These are phyloP conservation scores for Stramenopiles sp. DNA, from an alignment of 352 stramenopile genomes.

Conservation along the genomic window DNA sequence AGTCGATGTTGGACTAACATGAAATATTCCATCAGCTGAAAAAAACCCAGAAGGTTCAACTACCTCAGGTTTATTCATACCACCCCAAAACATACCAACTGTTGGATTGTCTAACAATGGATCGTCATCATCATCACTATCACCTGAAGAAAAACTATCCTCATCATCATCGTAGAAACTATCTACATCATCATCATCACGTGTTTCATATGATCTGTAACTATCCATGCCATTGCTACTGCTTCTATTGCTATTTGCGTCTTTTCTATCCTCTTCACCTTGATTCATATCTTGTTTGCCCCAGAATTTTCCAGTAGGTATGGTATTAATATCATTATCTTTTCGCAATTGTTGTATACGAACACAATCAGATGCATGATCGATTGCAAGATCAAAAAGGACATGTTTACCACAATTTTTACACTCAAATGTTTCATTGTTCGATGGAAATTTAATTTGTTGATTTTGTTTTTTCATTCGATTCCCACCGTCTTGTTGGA, in stretches of 20 bases:
- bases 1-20: background rate
- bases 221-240: no score
- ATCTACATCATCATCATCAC: no score
- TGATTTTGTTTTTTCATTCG: background rate
- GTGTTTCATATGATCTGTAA: no score
- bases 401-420: background rate
- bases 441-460: background rate
- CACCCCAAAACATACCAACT: background rate
- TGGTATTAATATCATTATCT: no score
- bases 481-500: background rate
- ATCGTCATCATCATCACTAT: background rate
- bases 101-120: background rate
- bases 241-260: no score
- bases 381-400: background rate
- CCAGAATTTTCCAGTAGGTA: background rate
- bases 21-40: background rate
- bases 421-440: background rate
- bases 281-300: no score
- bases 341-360: background rate
- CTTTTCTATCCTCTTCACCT: no score
- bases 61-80: background rate
- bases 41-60: background rate
- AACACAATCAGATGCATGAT: background rate
- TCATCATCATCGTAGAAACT: no score
- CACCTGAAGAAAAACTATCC: background rate